Percentiles rank a stretch among this genome's conserved stretches.
Conservation (phyloP, 805 yeast genomes). For the Wickerhamomyces hampshirensis region DNA sequence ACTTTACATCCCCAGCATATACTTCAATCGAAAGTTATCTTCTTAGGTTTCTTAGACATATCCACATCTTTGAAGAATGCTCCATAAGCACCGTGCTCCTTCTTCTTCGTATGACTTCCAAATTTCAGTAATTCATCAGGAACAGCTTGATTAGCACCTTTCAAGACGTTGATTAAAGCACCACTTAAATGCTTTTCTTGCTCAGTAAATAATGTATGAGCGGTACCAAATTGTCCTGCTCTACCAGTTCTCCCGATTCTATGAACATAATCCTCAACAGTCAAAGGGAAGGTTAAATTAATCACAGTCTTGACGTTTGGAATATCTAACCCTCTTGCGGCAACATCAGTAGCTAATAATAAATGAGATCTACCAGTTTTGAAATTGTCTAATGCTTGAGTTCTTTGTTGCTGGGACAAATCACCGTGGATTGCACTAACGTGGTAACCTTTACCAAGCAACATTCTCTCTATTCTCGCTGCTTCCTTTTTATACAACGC, state of each 20-base stretch:
- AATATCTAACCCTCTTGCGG: slow-evolving; percentile 96
- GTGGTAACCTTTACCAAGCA: slow-evolving; percentile 65
- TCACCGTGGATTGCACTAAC: slow-evolving; percentile 98
- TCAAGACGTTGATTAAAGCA: slow-evolving; percentile 83
- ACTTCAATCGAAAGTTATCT: slow-evolving; percentile 61
- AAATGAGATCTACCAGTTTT: slow-evolving; percentile 73
- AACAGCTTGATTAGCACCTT: slow-evolving; percentile 92
- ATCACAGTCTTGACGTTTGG: slow-evolving; percentile 96
- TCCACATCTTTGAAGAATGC: slow-evolving; percentile 95
- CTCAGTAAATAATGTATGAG: slow-evolving; percentile 94
- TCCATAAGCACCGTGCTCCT: slow-evolving; percentile 96
- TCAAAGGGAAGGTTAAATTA: slow-evolving; percentile 91
- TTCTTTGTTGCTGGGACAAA: slow-evolving; percentile 85
- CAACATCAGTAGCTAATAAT: slow-evolving; percentile 95
- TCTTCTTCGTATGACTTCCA: slow-evolving; percentile 97
- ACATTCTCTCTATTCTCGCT: slow-evolving; percentile 73
- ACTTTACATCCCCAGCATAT: background rate
- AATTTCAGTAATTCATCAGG: slow-evolving; percentile 93
- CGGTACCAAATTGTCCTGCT: slow-evolving; percentile 93
- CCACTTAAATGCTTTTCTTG: slow-evolving; percentile 96
- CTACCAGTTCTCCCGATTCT: slow-evolving; percentile 98
- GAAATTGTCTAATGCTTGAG: slow-evolving; percentile 79
- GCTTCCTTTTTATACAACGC: slow-evolving; percentile 98
- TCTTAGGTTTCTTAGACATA: slow-evolving; percentile 76
- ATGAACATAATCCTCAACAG: slow-evolving; percentile 95